These are phyloP conservation scores for Saturnispora gosingensis DNA, from an alignment of 805 yeast genomes.

Conservation along the genomic window DNA sequence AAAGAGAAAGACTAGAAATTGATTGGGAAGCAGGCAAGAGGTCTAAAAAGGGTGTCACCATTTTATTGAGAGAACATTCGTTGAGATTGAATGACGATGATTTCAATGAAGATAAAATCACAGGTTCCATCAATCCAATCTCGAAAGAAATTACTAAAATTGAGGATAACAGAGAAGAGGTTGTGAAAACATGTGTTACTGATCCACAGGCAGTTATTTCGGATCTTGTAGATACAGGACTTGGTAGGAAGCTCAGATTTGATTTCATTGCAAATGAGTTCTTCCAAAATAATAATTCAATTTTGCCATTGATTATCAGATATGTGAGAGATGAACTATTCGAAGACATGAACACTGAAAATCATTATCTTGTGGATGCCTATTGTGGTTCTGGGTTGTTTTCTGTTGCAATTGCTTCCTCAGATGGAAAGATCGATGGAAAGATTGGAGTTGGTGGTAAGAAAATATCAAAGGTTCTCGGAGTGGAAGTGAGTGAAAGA, in stretches of 20 bases:
- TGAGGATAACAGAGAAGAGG: slow-evolving; percentile 8
- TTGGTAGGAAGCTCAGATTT: slow-evolving; percentile 40
- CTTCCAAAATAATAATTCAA: slow-evolving; percentile 91
- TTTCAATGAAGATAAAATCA: slow-evolving; percentile 27
- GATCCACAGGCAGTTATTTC: slow-evolving; percentile 69
- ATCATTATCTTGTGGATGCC: slow-evolving; percentile 75
- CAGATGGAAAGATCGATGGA: slow-evolving; percentile 2
- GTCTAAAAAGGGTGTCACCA: slow-evolving; percentile 64
- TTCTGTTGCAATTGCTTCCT: slow-evolving; percentile 66
- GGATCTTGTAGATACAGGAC: slow-evolving; percentile 57
- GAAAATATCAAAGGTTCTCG: slow-evolving; percentile 77
- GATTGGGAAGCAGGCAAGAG: slow-evolving; percentile 26
- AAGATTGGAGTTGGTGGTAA: slow-evolving; percentile 15
- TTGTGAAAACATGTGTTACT: slow-evolving; percentile 67
- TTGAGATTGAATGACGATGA: slow-evolving; percentile 28
- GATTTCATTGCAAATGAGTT: slow-evolving; percentile 92
- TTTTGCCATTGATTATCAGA: slow-evolving; percentile 70
- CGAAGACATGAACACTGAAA: slow-evolving; percentile 25
- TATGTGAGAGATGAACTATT: slow-evolving; percentile 70
- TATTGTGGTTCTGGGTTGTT: slow-evolving; percentile 95
- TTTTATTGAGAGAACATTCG: slow-evolving; percentile 74
- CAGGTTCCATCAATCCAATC: slow-evolving; percentile 24
- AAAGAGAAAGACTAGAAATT: slow-evolving; percentile 46
- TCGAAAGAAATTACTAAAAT: slow-evolving; percentile 6
- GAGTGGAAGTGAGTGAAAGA: slow-evolving; percentile 90